Evolutionary conservation across 1,284 basidiomycete genomes (phyloP).

Genomic region (Tilletiopsis washingtonensis): DNA sequence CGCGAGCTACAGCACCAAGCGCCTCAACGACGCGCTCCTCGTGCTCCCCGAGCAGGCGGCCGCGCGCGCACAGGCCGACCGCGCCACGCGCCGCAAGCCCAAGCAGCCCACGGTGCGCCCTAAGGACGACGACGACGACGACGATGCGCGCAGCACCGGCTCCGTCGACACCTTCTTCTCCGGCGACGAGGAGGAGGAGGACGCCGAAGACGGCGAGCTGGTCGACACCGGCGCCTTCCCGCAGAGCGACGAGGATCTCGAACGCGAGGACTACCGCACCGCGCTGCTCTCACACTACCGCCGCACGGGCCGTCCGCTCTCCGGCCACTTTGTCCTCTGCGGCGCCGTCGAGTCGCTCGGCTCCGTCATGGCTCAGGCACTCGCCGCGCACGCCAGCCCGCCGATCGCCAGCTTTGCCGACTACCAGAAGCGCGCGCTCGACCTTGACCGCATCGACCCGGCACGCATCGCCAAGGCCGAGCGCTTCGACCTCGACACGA

Average conservation of each 20-base stretch:
- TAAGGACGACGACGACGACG: constrained; percentile 13
- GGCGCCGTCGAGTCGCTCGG: constrained; percentile 74
- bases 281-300: constrained; percentile 71
- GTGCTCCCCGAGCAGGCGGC: constrained; percentile 44
- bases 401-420: constrained; percentile 23
- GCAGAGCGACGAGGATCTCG: constrained; percentile 18
- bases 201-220: constrained; percentile 14
- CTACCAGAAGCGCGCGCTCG: constrained; percentile 20
- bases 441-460: constrained; percentile 22
- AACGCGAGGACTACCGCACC: constrained; percentile 25
- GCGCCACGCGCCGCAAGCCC: constrained; percentile 24
- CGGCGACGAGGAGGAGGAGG: constrained; percentile 28
- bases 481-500: constrained; percentile 18
- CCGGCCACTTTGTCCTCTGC: constrained; percentile 77
- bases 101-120: constrained; percentile 26
- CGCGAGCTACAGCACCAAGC: constrained; percentile 56
- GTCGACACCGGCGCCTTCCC: constrained; percentile 23
- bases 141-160: constrained; percentile 17
- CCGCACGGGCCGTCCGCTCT: constrained; percentile 65
- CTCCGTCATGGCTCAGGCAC: constrained; percentile 69
- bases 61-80: constrained; percentile 48
- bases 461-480: constrained; percentile 22
- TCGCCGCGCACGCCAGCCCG: constrained; percentile 52
- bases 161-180: constrained; percentile 51
- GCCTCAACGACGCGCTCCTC: constrained; percentile 51